Percentiles rank a stretch among this genome's conserved stretches.
Conservation (phyloP, 805 yeast genomes). For the Candida germanica region DNA sequence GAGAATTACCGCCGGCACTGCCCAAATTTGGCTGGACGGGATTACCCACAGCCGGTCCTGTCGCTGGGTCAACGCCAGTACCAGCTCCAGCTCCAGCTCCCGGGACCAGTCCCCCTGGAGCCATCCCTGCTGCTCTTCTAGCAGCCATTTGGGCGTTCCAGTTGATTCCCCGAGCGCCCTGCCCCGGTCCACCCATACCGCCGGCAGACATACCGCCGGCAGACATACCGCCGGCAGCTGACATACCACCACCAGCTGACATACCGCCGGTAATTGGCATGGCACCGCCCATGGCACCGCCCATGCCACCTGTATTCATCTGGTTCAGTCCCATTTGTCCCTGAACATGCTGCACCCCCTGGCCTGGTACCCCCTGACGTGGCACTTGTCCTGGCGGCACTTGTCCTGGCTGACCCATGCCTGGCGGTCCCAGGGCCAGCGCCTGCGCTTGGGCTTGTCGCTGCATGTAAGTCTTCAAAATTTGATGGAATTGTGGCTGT, state of each 20-base stretch:
- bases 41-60: no score
- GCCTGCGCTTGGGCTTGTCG: conserved; percentile 23
- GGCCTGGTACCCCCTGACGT: conserved; percentile 1
- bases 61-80: not conserved
- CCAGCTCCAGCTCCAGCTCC: not conserved
- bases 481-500: conserved; percentile 43
- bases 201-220: not conserved
- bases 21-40: not conserved
- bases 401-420: conserved; percentile 19
- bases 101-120: conserved; percentile 1
- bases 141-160: not conserved
- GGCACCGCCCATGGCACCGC: no score
- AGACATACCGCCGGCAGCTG: not conserved
- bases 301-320: no score
- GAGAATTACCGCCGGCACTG: not conserved
- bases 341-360: conserved; percentile 1
- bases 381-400: conserved; percentile 10
- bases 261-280: not conserved
- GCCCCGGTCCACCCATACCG: not conserved
- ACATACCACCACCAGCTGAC: not conserved
- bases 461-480: conserved; percentile 39
- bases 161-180: no score
- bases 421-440: conserved; percentile 13
- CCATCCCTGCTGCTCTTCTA: not conserved
- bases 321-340: not conserved